Conservation (phyloP, 1,139 yeast species). For the Debaryomyces fabryi region DNA sequence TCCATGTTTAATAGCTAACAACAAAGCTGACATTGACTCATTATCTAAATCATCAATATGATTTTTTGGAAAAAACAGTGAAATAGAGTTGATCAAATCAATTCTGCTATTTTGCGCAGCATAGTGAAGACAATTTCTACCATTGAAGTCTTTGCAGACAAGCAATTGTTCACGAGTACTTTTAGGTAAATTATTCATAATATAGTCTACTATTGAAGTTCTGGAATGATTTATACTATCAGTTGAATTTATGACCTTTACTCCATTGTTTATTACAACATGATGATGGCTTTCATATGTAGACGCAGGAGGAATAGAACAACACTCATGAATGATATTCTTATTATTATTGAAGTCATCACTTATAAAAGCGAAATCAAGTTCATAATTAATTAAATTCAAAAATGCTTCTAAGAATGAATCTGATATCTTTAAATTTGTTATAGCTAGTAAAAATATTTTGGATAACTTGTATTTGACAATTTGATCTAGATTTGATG, state of each 20-base stretch:
- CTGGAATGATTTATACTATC: conserved; percentile 48
- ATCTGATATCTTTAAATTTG: conserved; percentile 55
- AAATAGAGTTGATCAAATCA: conserved; percentile 54
- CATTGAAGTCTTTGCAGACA: conserved; percentile 61
- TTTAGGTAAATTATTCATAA: conserved; percentile 28
- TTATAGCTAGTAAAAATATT: conserved; percentile 64
- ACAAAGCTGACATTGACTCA: conserved; percentile 78
- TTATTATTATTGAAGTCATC: conserved; percentile 47
- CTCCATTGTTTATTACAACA: conserved; percentile 47
- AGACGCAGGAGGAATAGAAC: conserved; percentile 43
- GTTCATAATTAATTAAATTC: conserved; percentile 42
- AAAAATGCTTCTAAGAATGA: conserved; percentile 49
- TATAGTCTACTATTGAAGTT: conserved; percentile 38
- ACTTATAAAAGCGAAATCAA: conserved; percentile 42
- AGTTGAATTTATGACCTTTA: conserved; percentile 44
- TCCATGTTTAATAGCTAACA: conserved; percentile 74
- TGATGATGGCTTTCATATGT: conserved; percentile 34
- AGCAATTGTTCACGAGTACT: conserved; percentile 28
- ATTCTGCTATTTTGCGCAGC: conserved; percentile 72
- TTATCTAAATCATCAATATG: conserved; percentile 61
- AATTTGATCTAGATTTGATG: conserved; percentile 13
- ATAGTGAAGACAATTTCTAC: conserved; percentile 85
- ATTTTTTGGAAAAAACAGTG: conserved; percentile 38
- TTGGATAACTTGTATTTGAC: conserved; percentile 54
- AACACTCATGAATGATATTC: conserved; percentile 48